A percentile compares a stretch with the other conserved stretches of the same genome.
These are phyloP conservation scores for Cladosporium sp. DNA, from an alignment of 2,329 filamentous ascomycete species.

Conservation along the genomic window DNA sequence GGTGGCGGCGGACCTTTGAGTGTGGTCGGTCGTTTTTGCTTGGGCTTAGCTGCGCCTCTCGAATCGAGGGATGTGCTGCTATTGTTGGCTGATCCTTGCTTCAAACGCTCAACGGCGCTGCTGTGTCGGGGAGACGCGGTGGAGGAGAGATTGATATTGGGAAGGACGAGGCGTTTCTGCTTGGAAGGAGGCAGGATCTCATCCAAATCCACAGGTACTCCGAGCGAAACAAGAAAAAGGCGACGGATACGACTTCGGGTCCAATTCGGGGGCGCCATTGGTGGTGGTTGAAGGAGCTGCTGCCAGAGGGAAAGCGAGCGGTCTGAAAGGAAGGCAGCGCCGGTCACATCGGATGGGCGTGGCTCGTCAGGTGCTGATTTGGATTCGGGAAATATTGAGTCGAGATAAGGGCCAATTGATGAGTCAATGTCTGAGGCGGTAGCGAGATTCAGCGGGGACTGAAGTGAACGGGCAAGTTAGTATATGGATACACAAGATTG, in stretches of 20 bases:
- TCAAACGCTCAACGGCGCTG: conserved; percentile 32
- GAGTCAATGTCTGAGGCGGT: conserved; percentile 52
- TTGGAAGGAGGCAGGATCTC: conserved; percentile 96
- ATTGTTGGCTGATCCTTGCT: conserved; percentile 25
- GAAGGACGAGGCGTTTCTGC: conserved; percentile 93
- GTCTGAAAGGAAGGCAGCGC: conserved; percentile 70
- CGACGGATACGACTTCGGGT: conserved; percentile 91
- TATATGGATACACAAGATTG: neutral
- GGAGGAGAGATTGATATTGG: conserved; percentile 55
- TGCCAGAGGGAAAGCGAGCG: conserved; percentile 90
- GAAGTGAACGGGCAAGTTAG: conserved; percentile 25
- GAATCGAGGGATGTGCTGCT: conserved; percentile 28
- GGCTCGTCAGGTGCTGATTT: conserved; percentile 31
- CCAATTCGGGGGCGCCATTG: conserved; percentile 94
- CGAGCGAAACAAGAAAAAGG: conserved; percentile 89
- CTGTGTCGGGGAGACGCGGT: conserved; percentile 28
- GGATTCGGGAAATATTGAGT: conserved; percentile 57
- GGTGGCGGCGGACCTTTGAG: conserved; percentile 50
- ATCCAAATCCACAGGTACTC: conserved; percentile 92
- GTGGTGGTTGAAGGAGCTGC: conserved; percentile 88
- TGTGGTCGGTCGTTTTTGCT: conserved; percentile 9
- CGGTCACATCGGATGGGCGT: conserved; percentile 22
- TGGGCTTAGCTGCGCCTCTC: conserved; percentile 20
- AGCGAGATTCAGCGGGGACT: conserved; percentile 26
- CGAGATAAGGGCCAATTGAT: conserved; percentile 60